Evolutionary conservation across 2,329 filamentous ascomycete genomes (phyloP), one percentile per base, ranked within the genome.

Genomic region (Fusarium secorum): DNA sequence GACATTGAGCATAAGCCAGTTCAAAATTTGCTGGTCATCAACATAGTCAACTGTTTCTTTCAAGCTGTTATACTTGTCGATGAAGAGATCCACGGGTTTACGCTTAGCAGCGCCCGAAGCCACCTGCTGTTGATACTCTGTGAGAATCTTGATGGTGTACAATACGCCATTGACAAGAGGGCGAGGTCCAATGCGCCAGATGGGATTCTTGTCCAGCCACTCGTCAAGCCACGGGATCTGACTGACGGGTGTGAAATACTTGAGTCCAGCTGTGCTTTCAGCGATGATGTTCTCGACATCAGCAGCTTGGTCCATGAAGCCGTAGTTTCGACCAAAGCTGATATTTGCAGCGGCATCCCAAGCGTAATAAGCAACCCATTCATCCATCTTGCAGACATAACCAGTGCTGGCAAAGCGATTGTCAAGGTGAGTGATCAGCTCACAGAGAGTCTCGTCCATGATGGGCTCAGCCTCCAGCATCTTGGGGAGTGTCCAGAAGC

Each of bases 121-220:
- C 0, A 72, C 45, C 22, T 72, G 70, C 3, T 72, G 65, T 5
- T 72, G 69, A 2, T 72, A 72, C 11, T 72, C 69, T 1, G 60
- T 72, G 17, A 72, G 65, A 11, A 72, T 72, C 44, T 72, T 72
- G 57, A 72, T 20, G 2, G 70, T 72, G 32, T 72, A 72, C 2
- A 72, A 33, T 1, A 54, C 49, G 1, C 60, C 71, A 6, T 65
- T 67, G 7, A 63, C 72, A 3, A 49, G 64, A 24, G 46, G 72
- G 0, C 69, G 70, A 1, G 65, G 64, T 0, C 64, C 62, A 4
- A 74, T 49, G 1, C 62, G 42, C 39, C 46, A 64, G 3, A 75
- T 30, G 3, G 72, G 72, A 13, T 74, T 74, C 39, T 74, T 74
- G 38, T 74, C 73, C 2, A 75, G 7, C 70, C 72, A 75, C 33